Evolutionary conservation across 2,329 filamentous ascomycete genomes (phyloP), one percentile per base, ranked within the genome.

Genomic region (Thielaviopsis ethacetica): DNA sequence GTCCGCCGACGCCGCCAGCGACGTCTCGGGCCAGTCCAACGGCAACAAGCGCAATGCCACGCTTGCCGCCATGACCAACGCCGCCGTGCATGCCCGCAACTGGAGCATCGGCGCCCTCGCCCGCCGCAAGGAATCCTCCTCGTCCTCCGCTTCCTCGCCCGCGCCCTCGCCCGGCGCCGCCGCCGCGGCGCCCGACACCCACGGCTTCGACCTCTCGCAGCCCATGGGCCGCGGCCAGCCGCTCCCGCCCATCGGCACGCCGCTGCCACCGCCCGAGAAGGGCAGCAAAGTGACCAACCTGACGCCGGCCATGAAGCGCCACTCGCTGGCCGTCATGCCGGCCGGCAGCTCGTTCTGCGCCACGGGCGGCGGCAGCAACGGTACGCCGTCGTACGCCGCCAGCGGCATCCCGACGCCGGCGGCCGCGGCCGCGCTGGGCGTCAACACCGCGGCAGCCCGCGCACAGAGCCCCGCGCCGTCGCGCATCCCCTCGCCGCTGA

Each of bases 191-290:
- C 15, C 17, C n/a, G 19, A 50, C 53, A 24, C 57, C 13, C 13
- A 34, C 19, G 26, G 67, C 67, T 67, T 81, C 62, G 69, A 81
- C 71, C 63, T 79, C 61, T 71, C 69, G 63, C 80, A 88, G 65
- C 89, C 89, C 1, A 89, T 94, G 74, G 90, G 90, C 1, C 80
- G 89, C 47, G 89, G 89, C 0, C 84, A 86, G 64, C 89, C 89
- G 1, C 73, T 95, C 19, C 89, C 88, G 53, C 88, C 89, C 9
- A 87, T 86, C 2, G 90, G 89, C 1, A 83, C 79, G 52, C 89
- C 90, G 3, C 75, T 95, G 1, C 89, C 90, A 1, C 80, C 76
- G 50, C 85, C 84, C 0, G 80, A 83, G 41, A 79, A 76, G 58
- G 78, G 75, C 60, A 77, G 80, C 6, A 81, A 79, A 66, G 77